Evolutionary conservation across 1,284 basidiomycete species (phyloP), one percentile per base, ranked within the genome.

Genomic region (Pulveroboletus sp.): DNA sequence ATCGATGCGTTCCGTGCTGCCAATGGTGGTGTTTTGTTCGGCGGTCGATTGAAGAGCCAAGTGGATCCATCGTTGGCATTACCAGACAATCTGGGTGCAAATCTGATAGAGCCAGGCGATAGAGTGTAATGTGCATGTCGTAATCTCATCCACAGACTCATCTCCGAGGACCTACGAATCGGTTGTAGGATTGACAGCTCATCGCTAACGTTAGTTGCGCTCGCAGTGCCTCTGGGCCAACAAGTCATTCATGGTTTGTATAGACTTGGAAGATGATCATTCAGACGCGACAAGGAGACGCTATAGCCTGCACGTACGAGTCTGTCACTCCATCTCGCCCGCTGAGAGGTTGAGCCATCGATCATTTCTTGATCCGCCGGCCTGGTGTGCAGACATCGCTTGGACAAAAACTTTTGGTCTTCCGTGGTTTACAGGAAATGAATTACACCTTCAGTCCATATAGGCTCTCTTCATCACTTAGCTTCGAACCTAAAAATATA

Each of bases 11-110:
- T 88, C 85, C 83, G 92, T 59, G 83, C 81, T 50, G 77, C 81
- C 64, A 82, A 97, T 64, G 96, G 96, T 5, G 81, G 85, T 22
- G 95, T 98, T 50, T 78, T 94, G 54, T 96, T 96, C 66, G 96
- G 96, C 61, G 96, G 96, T 18, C 79, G 83, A 59, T 78, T 96
- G 64, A 80, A 83, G 62, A 86, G 81, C 54, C 85, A 93, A 56
- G 78, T 85, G 25, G 86, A 94, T 70, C 82, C 84, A n/a, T 77
- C 79, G 31, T 79, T 92, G 39, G 92, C 93, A 15, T 66, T 92
- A 25, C 87, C 94, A 8, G 92, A 95, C 68, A 94, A 92, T 73
- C 73, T 96, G 52, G 93, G 92, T 22, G 76, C 67, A 26, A 72
- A 78, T 59, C 62, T 84, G 54, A 65, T 74, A 44, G 76, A 76